Evolutionary conservation across 2,329 filamentous ascomycete genomes (phyloP).

Genomic region (Orbilia ellipsospora): DNA sequence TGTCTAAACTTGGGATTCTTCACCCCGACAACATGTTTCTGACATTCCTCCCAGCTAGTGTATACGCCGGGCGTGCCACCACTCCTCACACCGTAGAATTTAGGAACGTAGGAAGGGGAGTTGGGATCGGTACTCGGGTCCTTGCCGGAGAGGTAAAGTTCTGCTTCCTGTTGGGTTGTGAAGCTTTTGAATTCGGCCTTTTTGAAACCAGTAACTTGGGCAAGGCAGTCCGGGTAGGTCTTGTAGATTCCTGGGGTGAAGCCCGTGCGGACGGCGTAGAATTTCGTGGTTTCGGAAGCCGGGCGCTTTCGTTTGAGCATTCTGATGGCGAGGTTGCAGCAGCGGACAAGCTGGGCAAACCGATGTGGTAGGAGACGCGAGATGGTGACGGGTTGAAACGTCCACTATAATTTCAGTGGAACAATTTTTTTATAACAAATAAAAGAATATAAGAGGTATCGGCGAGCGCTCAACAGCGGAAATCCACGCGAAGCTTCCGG

Average conservation of each 20-base stretch:
- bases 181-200: conserved; percentile 60
- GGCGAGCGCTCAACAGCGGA: background rate
- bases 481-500: background rate
- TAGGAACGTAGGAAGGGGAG: conserved; percentile 61
- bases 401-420: conserved; percentile 43
- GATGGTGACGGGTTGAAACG: conserved; percentile 26
- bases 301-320: conserved; percentile 55
- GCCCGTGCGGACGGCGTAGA: conserved; percentile 73
- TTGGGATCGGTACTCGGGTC: conserved; percentile 59
- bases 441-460: background rate
- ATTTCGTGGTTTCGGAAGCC: conserved; percentile 64
- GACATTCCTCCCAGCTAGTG: conserved; percentile 71
- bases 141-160: conserved; percentile 57
- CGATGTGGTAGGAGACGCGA: conserved; percentile 24
- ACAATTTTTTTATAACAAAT: too few relatives aligned
- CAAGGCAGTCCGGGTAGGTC: conserved; percentile 72
- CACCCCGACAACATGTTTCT: conserved; percentile 72
- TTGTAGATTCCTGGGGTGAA: conserved; percentile 73
- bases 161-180: conserved; percentile 57
- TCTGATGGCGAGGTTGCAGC: conserved; percentile 37
- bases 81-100: conserved; percentile 73
- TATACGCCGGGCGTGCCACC: conserved; percentile 73
- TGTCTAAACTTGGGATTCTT: conserved; percentile 71
- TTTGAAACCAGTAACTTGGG: conserved; percentile 72
- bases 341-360: conserved; percentile 33